phyloP scores from a whole-genome alignment of 2,329 filamentous ascomycete species.

The Hymenoscyphus fraxineus region DNA sequence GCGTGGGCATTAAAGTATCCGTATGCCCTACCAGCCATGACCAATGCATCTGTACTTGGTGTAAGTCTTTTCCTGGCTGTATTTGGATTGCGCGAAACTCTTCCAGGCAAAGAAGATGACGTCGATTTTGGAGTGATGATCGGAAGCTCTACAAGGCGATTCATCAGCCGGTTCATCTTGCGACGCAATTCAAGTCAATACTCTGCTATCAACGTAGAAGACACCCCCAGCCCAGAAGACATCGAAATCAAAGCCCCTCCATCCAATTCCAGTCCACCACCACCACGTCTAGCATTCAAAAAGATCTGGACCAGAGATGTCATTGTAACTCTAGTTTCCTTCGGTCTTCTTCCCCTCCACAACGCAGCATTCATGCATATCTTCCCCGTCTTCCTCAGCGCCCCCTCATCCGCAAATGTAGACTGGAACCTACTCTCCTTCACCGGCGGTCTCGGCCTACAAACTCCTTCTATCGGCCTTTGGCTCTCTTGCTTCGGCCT shows the following conservation, averaged over 20 bases:
- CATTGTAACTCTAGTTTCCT: conserved; percentile 53
- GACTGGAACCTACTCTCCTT: conserved; percentile 49
- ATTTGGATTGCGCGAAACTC: conserved; percentile 36
- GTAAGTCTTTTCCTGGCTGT: conserved; percentile 34
- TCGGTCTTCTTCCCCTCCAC: conserved; percentile 69
- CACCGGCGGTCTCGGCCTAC: conserved; percentile 70
- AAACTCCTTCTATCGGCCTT: conserved; percentile 62
- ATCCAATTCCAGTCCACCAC: not conserved
- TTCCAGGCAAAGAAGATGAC: conserved; percentile 33
- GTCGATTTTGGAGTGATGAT: conserved; percentile 26
- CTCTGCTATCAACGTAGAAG: conserved; percentile 16
- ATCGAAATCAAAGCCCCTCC: conserved; percentile 7
- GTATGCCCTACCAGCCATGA: conserved; percentile 42
- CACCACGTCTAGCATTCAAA: conserved; percentile 28
- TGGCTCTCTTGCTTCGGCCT: conserved; percentile 67
- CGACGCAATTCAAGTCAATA: conserved; percentile 12
- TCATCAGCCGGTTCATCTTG: conserved; percentile 17
- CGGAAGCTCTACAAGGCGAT: conserved; percentile 16
- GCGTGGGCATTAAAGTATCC: conserved; percentile 40
- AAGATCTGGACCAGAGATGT: conserved; percentile 33
- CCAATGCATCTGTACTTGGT: conserved; percentile 32
- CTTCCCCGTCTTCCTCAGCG: conserved; percentile 58
- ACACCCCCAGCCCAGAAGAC: not conserved
- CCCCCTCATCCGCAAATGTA: conserved; percentile 49
- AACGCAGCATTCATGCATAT: conserved; percentile 58